Base-by-base conservation (phyloP, 169 alveolate species). In the Plasmodium cynomolgi region DNA sequence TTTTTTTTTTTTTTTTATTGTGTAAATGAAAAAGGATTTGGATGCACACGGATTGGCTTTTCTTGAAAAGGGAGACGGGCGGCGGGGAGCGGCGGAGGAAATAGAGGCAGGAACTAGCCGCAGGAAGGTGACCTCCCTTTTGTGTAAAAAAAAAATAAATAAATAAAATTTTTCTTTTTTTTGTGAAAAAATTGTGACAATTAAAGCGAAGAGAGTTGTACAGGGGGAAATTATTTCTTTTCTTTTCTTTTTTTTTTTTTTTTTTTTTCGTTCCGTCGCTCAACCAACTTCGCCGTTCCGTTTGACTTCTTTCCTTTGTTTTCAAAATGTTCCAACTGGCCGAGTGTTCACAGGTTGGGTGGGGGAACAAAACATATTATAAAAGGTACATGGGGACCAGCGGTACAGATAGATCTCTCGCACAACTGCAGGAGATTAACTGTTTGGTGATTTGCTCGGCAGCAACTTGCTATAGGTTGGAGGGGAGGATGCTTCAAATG, bases 31-130 rank as follows among this genome's bases (percentile, higher is more conserved):
- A 81, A 37, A 26, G 23, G 23, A 9, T 81, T 75, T 26, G 11
- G 26, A 75, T 11, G 62, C 56, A 39, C 56, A 75, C 41, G 81
- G 41, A 72, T 75, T 75, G n/a, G 37, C 83, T 20, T 68, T 23
- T 68, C 77, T 68, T 68, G n/a, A 68, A 68, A 68, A n/a, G 37
- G 77, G 77, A 29, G 77, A 68, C 77, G 77, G 77, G 37, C 31
- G 41, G 37, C 9, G 77, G 23, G 15, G 29, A 3, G 26, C 6
- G 5, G 1, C n/a, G 23, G n/a, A 56, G 6, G 23, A 56, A 56
- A 56, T n/a, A 56, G 23, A 56, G 72, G 72, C 72, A 13, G 23
- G n/a, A 56, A 26, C 15, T 68, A 20, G 37, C 31, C 15, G 9
- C 31, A 68, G 37, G n/a, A 23, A 23, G n/a, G 37, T 50, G 62